Conservation (phyloP, 805 yeast species). For the Saturnispora kantuleensis region DNA sequence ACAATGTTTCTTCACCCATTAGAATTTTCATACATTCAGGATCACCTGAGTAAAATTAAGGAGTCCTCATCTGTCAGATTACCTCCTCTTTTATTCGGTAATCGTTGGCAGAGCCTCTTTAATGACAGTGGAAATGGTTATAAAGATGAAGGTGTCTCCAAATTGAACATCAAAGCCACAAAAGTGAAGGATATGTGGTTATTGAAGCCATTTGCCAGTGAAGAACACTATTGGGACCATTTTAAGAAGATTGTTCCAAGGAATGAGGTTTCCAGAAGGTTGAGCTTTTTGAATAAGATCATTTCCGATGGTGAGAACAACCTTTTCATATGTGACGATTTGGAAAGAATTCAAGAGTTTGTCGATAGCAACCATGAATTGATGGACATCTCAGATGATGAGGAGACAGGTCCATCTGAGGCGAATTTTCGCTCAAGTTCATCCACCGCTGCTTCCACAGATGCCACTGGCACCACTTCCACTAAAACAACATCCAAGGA, state of each 20-base stretch:
- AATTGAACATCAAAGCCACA: conserved; percentile 9
- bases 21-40: conserved; percentile 18
- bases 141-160: background rate
- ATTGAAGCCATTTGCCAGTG: conserved; percentile 14
- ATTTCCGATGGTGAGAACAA: conserved; percentile 19
- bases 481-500: background rate
- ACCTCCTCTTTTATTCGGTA: conserved; percentile 14
- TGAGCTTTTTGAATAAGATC: conserved; percentile 15
- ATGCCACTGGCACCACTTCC: background rate
- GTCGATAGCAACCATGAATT: conserved; percentile 5
- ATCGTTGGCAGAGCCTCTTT: conserved; percentile 11
- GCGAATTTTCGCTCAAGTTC: background rate
- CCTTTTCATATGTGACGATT: conserved; percentile 14
- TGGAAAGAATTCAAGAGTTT: conserved; percentile 8
- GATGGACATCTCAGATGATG: conserved; percentile 9
- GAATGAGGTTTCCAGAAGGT: conserved; percentile 10
- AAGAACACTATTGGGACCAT: conserved; percentile 13
- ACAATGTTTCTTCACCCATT: conserved; percentile 18
- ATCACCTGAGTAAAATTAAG: conserved; percentile 8
- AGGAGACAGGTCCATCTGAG: conserved; percentile 1
- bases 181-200: conserved; percentile 10
- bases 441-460: background rate
- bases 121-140: background rate
- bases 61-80: conserved; percentile 6
- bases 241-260: conserved; percentile 16